Evolutionary conservation across 768 basidiomycete species (phyloP), one percentile per base, ranked within the genome.

Genomic region (Agaricus blazei): DNA sequence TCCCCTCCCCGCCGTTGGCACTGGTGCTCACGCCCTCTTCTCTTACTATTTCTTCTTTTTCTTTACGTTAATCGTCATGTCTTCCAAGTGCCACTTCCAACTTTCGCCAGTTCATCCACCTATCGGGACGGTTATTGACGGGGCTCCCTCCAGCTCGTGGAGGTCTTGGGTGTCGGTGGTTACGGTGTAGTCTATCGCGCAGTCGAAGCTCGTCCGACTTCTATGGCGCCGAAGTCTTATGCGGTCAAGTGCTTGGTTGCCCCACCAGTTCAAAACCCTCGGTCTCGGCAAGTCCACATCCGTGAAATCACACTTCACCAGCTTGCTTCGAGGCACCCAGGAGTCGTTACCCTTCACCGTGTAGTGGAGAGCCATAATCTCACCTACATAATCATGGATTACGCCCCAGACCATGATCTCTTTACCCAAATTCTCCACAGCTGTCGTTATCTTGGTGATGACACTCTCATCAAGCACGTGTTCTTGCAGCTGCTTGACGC

Each of bases 131-230:
- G 75, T 83, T 72, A 92, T 98, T 78, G 93, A 95, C 78, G 81
- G 85, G 88, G 85, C 62, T 77, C 85, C 54, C 83, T 98, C 60
- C 84, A 94, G 72, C 88, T 98, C 62, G 83, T 90, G 63, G 85
- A 90, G 67, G 83, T 96, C 59, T 83, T 98, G 54, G 96, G 97
- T 58, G 84, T 93, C 52, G 96, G 96, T 42, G 95, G 95, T 47
- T 98, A 97, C 67, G 96, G 96, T 60, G 87, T 95, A 63, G 96
- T 97, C 34, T 97, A 97, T 70, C 90, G 92, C 56, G 95, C 92
- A 51, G 76, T 90, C 59, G 89, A 90, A 66, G 72, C 76, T 29
- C 76, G 69, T 58, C 74, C 80, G 62, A 69, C 79, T 37, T 74
- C 66, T 38, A 63, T 63, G 52, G 26, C 41, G 4, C 73, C 70